A percentile compares a stretch with the other conserved stretches of the same genome.
These are phyloP conservation scores for Iris macrosiphon DNA, from an alignment of 106 monocot species.

Conservation along the genomic window DNA sequence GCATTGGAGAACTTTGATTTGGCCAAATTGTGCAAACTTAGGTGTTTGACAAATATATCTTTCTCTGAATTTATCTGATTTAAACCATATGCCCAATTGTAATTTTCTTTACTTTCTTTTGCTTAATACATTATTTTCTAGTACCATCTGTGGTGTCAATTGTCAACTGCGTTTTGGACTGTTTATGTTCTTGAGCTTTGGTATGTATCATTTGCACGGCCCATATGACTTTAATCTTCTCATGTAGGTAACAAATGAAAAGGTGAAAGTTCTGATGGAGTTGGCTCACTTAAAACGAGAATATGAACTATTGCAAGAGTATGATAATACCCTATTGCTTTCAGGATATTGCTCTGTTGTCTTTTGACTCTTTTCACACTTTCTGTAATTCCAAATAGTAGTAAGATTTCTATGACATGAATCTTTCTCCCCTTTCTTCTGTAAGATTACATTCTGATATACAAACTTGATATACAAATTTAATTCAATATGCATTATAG, in stretches of 20 bases:
- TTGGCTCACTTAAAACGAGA: slow-evolving; percentile 59
- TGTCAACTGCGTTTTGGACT: no score
- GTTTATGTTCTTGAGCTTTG: not conserved
- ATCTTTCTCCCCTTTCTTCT: no score
- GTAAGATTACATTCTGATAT: no score
- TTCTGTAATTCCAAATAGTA: not conserved
- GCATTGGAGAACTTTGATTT: no score
- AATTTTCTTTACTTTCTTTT: not conserved
- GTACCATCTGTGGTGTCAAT: not conserved
- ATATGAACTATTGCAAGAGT: slow-evolving; percentile 51
- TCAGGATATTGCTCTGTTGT: not conserved
- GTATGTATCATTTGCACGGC: not conserved
- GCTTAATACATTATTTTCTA: not conserved
- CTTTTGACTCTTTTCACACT: not conserved
- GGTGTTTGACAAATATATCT: no score
- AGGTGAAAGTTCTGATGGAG: slow-evolving; percentile 66
- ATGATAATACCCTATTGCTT: slow-evolving; percentile 7
- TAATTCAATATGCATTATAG: no score
- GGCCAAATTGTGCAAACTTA: no score
- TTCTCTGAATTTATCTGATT: no score
- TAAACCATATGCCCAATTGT: no score
- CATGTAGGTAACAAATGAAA: slow-evolving; percentile 66
- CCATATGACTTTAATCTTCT: not conserved
- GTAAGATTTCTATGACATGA: not conserved
- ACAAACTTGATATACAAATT: no score